Evolutionary conservation across 768 basidiomycete genomes (phyloP).

Genomic region (Amanita fuliginea): DNA sequence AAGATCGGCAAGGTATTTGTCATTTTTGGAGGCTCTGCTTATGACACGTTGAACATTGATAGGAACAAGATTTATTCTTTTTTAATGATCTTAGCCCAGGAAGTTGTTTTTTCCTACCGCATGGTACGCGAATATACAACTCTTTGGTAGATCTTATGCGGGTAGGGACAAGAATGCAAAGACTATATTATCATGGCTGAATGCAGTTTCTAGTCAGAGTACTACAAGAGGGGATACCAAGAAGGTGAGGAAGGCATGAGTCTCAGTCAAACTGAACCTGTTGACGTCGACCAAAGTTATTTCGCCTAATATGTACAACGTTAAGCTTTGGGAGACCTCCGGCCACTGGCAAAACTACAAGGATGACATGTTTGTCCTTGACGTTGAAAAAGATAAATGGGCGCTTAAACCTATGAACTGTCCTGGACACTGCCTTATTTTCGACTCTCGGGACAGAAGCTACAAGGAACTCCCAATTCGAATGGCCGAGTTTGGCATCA

Average conservation of each 20-base stretch:
- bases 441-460: constrained; percentile 85
- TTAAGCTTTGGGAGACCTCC: constrained; percentile 95
- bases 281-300: constrained; percentile 47
- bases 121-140: constrained; percentile 96
- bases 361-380: constrained; percentile 94
- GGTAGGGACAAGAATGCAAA: constrained; percentile 31
- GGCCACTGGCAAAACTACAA: constrained; percentile 98
- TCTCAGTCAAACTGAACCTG: not conserved
- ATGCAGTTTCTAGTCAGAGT: constrained; percentile 51
- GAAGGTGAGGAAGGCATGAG: constrained; percentile 49
- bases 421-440: constrained; percentile 93
- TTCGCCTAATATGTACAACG: constrained; percentile 95
- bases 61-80: constrained; percentile 95
- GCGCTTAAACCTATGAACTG: constrained; percentile 99
- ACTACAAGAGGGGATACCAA: constrained; percentile 91
- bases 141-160: constrained; percentile 83
- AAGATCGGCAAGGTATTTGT: constrained; percentile 67
- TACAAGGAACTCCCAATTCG: constrained; percentile 95
- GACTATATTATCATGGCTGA: constrained; percentile 3
- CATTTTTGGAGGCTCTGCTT: constrained; percentile 26
- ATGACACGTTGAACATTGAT: constrained; percentile 15
- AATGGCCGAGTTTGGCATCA: constrained; percentile 97
- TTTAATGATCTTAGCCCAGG: constrained; percentile 97
- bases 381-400: constrained; percentile 94
- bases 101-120: constrained; percentile 92